A percentile compares a stretch with the other conserved stretches of the same genome.
Conservation (phyloP, 306 rosid genomes). For the Dryas alaskensis region DNA sequence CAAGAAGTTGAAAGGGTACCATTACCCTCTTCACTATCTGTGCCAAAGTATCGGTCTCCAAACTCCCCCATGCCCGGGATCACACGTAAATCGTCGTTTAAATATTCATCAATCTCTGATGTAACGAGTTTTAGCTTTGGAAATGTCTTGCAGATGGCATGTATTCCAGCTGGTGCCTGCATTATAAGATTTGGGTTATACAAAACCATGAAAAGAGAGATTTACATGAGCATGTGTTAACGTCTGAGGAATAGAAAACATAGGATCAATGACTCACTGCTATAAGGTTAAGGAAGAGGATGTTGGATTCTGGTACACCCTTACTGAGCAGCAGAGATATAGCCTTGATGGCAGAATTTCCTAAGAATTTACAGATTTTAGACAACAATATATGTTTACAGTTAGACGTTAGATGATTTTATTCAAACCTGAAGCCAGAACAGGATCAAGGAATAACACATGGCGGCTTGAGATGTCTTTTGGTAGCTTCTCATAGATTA, state of each 20-base stretch:
- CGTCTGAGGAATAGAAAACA: background rate
- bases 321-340: slow-evolving; percentile 26
- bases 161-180: slow-evolving; percentile 30
- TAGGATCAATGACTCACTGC: slow-evolving; percentile 18
- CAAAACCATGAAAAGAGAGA: background rate
- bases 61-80: slow-evolving; percentile 29
- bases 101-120: slow-evolving; percentile 21
- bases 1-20: background rate
- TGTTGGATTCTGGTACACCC: slow-evolving; percentile 25
- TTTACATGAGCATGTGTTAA: background rate
- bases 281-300: slow-evolving; percentile 29
- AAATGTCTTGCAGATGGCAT: slow-evolving; percentile 21
- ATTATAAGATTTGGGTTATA: background rate
- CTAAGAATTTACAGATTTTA: slow-evolving; percentile 10
- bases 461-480: slow-evolving; percentile 28
- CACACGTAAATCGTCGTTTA: slow-evolving; percentile 9
- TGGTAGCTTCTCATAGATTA: slow-evolving; percentile 29
- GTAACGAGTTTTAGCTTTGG: slow-evolving; percentile 26
- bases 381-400: background rate
- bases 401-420: background rate
- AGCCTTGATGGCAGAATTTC: slow-evolving; percentile 29
- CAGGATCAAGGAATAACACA: slow-evolving; percentile 26
- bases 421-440: slow-evolving; percentile 30
- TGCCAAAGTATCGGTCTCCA: slow-evolving; percentile 27
- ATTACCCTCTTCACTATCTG: background rate